Base-by-base conservation (phyloP, 108 stramenopile genomes). In the Cyclotella choctawhatcheeana region DNA sequence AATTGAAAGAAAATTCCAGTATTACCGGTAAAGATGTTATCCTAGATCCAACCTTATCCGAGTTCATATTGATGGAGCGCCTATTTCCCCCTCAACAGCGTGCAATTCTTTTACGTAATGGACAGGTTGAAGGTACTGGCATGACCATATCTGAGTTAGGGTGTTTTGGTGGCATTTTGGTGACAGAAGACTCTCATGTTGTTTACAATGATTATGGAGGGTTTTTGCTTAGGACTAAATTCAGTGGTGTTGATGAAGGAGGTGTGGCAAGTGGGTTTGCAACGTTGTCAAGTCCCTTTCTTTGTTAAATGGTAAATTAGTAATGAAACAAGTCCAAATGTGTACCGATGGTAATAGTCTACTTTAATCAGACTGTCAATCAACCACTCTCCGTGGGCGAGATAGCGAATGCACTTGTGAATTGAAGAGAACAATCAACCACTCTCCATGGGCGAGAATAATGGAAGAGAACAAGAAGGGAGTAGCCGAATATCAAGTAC, bases 251-350 rank as follows among this genome's bases (percentile, higher is more conserved):
- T 20, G 92, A 95, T 68, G 94, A 95, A 80, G 94, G 94, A 33
- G 94, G 94, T 16, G 94, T 95, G 3, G 94, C 94, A 14, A 78
- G 85, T 32, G 94, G 94, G 20, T 95, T 88, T 87, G 91, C 94
- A 2, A 88, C 88, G 2, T 64, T 95, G 22, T 89, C 88, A 5
- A 93, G 91, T 84, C 93, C 93, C 2, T 91, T 85, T 59, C 76
- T 94, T 26, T 89, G 88, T 65, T 93, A 81, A 44, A n/a, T n/a
- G n/a, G n/a, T n/a, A n/a, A n/a, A n/a, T n/a, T n/a, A n/a, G n/a
- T n/a, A n/a, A n/a, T n/a, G n/a, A n/a, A n/a, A n/a, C n/a, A n/a
- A n/a, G n/a, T n/a, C n/a, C n/a, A n/a, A n/a, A n/a, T n/a, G n/a
- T n/a, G n/a, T n/a, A n/a, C n/a, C n/a, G n/a, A n/a, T n/a, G n/a